Conservation (phyloP, 768 basidiomycete genomes). For the Amylocystis lapponica region DNA sequence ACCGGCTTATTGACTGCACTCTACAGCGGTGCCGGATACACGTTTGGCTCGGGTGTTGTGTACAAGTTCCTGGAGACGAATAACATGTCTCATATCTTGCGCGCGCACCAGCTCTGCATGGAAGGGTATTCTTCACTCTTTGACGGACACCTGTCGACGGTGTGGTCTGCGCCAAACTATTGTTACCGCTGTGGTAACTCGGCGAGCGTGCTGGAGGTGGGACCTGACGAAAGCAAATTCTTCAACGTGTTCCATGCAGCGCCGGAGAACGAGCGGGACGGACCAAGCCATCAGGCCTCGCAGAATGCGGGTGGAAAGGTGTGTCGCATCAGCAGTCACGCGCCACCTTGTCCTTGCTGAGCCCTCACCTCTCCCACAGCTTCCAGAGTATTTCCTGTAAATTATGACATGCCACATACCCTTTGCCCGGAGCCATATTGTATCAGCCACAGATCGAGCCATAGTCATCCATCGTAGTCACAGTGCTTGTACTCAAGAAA, state of each 20-base stretch:
- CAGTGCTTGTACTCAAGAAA: background rate
- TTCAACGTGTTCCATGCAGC: slow-evolving; percentile 99
- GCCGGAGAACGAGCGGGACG: slow-evolving; percentile 94
- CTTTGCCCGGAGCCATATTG: slow-evolving; percentile 8
- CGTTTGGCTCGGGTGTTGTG: slow-evolving; percentile 96
- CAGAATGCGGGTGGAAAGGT: slow-evolving; percentile 75
- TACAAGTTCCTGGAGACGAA: slow-evolving; percentile 96
- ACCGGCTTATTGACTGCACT: slow-evolving; percentile 4
- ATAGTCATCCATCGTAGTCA: background rate
- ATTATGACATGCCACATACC: slow-evolving; percentile 9
- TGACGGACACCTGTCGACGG: slow-evolving; percentile 91
- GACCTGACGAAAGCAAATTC: slow-evolving; percentile 80
- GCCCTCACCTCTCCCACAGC: slow-evolving; percentile 41
- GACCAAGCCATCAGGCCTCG: slow-evolving; percentile 71
- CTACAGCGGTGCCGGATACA: slow-evolving; percentile 91
- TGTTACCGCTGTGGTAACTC: slow-evolving; percentile 98
- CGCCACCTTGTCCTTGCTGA: background rate
- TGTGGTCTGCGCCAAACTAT: slow-evolving; percentile 99
- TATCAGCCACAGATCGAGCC: background rate
- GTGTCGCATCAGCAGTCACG: slow-evolving; percentile 12
- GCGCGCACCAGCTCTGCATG: slow-evolving; percentile 99
- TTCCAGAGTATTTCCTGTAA: slow-evolving; percentile 77
- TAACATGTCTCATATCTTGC: slow-evolving; percentile 93
- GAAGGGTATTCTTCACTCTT: slow-evolving; percentile 98
- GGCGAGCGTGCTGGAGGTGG: slow-evolving; percentile 93